Conservation (phyloP, 345 rosid genomes). For the Salix arbutifolia region DNA sequence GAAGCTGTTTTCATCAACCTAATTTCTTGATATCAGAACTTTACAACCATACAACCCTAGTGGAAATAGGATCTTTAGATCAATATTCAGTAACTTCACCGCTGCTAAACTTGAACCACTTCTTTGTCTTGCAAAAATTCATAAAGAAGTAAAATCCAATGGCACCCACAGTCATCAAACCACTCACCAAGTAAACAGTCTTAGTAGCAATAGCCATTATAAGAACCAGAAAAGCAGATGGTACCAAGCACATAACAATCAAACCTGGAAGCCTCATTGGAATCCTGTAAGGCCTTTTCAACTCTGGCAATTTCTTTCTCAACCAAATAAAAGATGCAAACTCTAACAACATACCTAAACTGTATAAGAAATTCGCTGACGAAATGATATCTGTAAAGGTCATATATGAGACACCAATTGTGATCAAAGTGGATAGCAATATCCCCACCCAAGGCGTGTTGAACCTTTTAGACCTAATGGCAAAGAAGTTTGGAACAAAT, state of each 20-base stretch:
- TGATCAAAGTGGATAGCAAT: slow-evolving; percentile 40
- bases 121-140: slow-evolving; percentile 44
- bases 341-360: slow-evolving; percentile 70
- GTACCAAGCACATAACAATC: slow-evolving; percentile 53
- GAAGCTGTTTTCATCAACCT: no score
- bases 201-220: slow-evolving; percentile 55
- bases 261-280: slow-evolving; percentile 51
- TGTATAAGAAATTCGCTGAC: slow-evolving; percentile 66
- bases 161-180: slow-evolving; percentile 58
- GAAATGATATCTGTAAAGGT: slow-evolving; percentile 49
- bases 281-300: slow-evolving; percentile 58
- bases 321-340: slow-evolving; percentile 67
- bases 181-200: slow-evolving; percentile 53
- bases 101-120: slow-evolving; percentile 36
- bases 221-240: slow-evolving; percentile 47
- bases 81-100: slow-evolving; percentile 15
- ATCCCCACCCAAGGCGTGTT: slow-evolving; percentile 82
- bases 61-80: no score
- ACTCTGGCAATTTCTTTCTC: slow-evolving; percentile 45
- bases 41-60: no score
- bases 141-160: slow-evolving; percentile 58
- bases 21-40: no score
- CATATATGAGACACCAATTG: slow-evolving; percentile 55
- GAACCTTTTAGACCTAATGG: slow-evolving; percentile 52
- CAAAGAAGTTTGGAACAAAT: slow-evolving; percentile 49